Conservation (phyloP, 768 basidiomycete genomes). For the Tephrocybe rancida region DNA sequence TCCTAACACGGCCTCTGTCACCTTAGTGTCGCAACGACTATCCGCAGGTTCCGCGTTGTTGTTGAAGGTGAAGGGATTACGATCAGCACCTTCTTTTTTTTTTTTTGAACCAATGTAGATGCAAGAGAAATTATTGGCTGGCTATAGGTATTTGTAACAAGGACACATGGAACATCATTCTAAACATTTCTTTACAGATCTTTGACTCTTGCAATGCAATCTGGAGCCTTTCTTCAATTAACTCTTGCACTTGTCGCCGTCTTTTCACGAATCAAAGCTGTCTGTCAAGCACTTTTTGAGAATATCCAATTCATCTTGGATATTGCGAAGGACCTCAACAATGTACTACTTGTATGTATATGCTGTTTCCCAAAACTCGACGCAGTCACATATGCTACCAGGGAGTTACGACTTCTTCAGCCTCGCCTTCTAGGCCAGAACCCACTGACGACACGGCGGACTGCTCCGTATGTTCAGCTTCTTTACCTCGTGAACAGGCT, state of each 20-base stretch:
- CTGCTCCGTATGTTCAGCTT: too few relatives aligned
- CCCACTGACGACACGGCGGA: too few relatives aligned
- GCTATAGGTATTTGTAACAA: conserved; percentile 46
- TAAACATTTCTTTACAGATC: conserved; percentile 39
- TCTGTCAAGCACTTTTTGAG: conserved; percentile 47
- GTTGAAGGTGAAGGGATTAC: conserved; percentile 40
- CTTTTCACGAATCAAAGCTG: conserved; percentile 53
- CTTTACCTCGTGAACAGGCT: too few relatives aligned
- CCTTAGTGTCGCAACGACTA: conserved; percentile 36
- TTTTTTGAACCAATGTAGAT: conserved; percentile 11
- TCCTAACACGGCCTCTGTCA: conserved; percentile 43
- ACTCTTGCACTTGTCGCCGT: conserved; percentile 65
- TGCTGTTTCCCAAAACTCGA: background rate
- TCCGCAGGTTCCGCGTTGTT: conserved; percentile 38
- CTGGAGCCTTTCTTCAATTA: conserved; percentile 73
- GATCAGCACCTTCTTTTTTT: background rate
- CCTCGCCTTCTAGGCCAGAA: background rate
- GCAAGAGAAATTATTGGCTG: conserved; percentile 28
- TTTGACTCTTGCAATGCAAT: conserved; percentile 65
- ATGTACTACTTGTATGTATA: conserved; percentile 32
- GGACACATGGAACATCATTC: background rate
- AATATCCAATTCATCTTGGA: conserved; percentile 30
- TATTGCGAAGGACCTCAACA: conserved; percentile 28
- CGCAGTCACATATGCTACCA: background rate
- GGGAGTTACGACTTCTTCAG: background rate